Evolutionary conservation across 2,329 filamentous ascomycete species (phyloP).

Genomic region (Monosporascus sp.): DNA sequence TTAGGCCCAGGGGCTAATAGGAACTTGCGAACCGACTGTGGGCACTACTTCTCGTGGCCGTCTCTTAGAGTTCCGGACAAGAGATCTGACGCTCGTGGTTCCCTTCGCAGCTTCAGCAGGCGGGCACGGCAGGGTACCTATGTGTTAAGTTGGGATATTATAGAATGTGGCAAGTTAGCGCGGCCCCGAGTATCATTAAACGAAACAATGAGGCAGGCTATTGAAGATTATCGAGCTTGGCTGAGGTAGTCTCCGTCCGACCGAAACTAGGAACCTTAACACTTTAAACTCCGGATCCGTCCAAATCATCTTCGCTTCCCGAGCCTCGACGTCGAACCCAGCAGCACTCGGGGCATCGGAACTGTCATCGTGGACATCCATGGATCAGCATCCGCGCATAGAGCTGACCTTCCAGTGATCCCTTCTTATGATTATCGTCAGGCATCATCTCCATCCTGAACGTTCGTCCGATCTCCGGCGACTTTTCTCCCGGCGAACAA

Average conservation of each 20-base stretch:
- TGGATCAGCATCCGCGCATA: background rate
- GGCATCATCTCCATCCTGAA: background rate
- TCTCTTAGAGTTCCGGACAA: background rate
- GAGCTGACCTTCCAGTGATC: background rate
- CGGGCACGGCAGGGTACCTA: background rate
- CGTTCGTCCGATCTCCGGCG: conserved; percentile 13
- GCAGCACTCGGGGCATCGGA: background rate
- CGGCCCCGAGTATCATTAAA: background rate
- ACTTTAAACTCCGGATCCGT: no score
- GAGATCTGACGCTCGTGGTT: background rate
- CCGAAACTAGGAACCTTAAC: no score
- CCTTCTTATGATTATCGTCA: background rate
- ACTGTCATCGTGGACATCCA: background rate
- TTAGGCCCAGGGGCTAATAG: no score
- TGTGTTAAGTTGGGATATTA: background rate
- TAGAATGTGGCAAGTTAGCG: background rate
- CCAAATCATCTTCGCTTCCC: no score
- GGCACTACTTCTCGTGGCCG: background rate
- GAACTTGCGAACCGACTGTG: background rate
- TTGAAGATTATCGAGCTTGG: no score
- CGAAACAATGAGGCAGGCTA: no score
- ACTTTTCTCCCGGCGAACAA: background rate
- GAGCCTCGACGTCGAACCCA: no score
- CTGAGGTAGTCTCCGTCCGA: no score
- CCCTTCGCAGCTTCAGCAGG: background rate